Evolutionary conservation across 1,284 basidiomycete species (phyloP), one percentile per base, ranked within the genome.

Genomic region (Phenoliferia sp.): DNA sequence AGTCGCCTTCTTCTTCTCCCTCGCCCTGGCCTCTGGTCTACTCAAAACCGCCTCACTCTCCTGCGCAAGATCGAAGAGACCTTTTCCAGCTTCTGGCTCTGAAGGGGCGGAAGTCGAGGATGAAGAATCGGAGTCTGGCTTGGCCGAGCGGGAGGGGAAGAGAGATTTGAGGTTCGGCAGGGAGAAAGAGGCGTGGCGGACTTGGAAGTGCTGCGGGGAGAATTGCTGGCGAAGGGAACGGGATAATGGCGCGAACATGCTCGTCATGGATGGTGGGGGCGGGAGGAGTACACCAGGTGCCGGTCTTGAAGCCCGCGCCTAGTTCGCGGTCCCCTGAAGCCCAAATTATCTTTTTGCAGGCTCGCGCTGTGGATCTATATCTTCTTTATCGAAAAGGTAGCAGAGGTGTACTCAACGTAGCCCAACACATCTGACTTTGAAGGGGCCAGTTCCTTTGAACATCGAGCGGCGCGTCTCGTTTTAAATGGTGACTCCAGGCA

Each of bases 41-140:
- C 48, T 63, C n/a, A 63, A 36, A 16, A 72, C 66, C 26, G 67
- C 64, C 55, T 65, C 63, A 2, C 66, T 66, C 48, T 69, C 65
- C 3, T 50, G 39, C 0, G 62, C 69, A 7, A 59, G 22, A 15
- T 68, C 71, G 56, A 70, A 72, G 35, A 70, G 32, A 4, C 63
- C 67, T 39, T 70, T 67, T 16, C 56, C 56, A 5, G 29, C 28
- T 22, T 58, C 56, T 10, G 31, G 3, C 31, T 58, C 31, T 22
- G 17, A 6, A 16, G 54, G n/a, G 15, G n/a, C 54, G 54, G 54
- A 28, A 2, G 54, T 26, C 7, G 54, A 31, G n/a, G 54, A 44
- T 12, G 39, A 44, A 12, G 39, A 44, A 12, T 12, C 39, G 39
- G 39, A 12, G 39, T 12, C 39, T 22, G 39, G 12, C 12, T 44